These are phyloP conservation scores for Tulasnella sp. DNA, from an alignment of 768 basidiomycete species.

Conservation along the genomic window DNA sequence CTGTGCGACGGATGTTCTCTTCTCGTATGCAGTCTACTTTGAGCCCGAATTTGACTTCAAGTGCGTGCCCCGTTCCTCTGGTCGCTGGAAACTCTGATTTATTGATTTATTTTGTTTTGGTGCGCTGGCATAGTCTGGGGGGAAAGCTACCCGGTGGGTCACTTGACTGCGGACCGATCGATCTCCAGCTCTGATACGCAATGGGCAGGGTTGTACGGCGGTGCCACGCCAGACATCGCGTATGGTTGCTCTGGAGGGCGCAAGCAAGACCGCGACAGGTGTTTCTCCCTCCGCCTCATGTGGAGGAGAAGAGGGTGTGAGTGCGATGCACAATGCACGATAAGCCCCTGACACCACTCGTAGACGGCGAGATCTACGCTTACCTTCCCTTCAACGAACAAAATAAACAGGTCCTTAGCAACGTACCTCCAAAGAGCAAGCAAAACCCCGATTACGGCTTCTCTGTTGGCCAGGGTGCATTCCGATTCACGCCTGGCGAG, in stretches of 20 bases:
- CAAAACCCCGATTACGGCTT: constrained; percentile 55
- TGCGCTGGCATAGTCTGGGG: neutral
- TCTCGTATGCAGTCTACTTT: constrained; percentile 19
- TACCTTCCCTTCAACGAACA: constrained; percentile 41
- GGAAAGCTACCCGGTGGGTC: constrained; percentile 12
- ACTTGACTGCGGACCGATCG: too few species aligned
- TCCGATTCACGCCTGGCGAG: constrained; percentile 46
- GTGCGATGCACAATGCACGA: neutral
- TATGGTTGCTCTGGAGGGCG: constrained; percentile 53
- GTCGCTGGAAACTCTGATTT: neutral
- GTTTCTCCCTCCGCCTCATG: constrained; percentile 61
- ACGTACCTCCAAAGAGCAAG: constrained; percentile 36
- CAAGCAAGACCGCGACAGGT: constrained; percentile 38
- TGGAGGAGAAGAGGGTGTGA: constrained; percentile 38
- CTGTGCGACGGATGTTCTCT: constrained; percentile 9
- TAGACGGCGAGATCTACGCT: constrained; percentile 51
- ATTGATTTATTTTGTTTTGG: neutral
- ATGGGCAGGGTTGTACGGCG: constrained; percentile 1
- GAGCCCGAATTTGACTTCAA: constrained; percentile 19
- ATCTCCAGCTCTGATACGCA: neutral
- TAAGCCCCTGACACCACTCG: neutral
- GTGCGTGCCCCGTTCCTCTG: neutral
- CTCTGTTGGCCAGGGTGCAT: constrained; percentile 56
- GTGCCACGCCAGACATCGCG: constrained; percentile 27
- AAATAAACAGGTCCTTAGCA: constrained; percentile 39